Evolutionary conservation across 176 grass and related monocot genomes (phyloP), one percentile per base, ranked within the genome.

Genomic region (Rhynchospora tenuis): DNA sequence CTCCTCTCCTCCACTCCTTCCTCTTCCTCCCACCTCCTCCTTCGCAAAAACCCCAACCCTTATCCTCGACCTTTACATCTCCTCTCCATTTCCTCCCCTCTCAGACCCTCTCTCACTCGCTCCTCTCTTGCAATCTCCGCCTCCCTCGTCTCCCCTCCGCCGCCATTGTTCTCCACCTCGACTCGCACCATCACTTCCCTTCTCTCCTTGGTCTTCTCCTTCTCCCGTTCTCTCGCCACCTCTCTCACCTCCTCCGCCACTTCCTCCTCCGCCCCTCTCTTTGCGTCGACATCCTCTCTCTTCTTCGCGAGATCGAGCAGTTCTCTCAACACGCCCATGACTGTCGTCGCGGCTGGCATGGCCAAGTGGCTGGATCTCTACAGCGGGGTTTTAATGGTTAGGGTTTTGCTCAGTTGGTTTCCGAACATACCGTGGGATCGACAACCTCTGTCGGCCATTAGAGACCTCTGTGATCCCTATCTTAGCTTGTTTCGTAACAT

Each of bases 401-500:
- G 85, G 78, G 68, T 87, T 64, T 45, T 82, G 52, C 79, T 87
- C 78, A 82, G 57, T 23, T 87, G 85, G 85, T 87, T 87, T 26
- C 85, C 85, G 31, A 73, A 83, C 33, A 15, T 87, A 2, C 79
- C 85, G 9, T 87, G 85, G 85, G 54, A 87, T 51, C 64, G 66
- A 1, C 85, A 87, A 14, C 85, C 85, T 31, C 31, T 87, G 17
- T 82, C 78, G 1, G 67, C 85, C 27, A 61, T 87, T 2, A 62
- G 85, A 61, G 79, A 87, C 31, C 46, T 87, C 10, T 87, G 85
- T 38, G 85, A 87, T 17, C 78, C 78, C 9, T 87, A 82, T 22
- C 66, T 87, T 38, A n/a, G 27, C 3, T 16, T 87, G 11, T 87
- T 87, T 75, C 57, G 86, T 15, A 64, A 65, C 8, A 56, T 83